Base-by-base conservation (phyloP, 1,139 yeast genomes). In the Yarrowia galli region DNA sequence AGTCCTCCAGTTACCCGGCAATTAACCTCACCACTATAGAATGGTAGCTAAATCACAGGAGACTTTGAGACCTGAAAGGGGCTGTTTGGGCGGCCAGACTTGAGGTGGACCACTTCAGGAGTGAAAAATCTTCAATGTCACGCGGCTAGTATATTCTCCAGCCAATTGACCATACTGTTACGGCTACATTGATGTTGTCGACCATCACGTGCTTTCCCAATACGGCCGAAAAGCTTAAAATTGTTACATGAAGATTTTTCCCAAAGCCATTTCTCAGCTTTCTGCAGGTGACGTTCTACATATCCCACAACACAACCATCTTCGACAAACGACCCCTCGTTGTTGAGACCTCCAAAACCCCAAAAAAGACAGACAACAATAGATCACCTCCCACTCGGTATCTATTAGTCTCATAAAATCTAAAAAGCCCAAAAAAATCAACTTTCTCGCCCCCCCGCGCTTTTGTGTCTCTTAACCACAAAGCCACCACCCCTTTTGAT, bases 221-320 rank as follows among this genome's bases (percentile, higher is more conserved):
- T 58, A 43, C 51, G 64, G 64, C 42, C 64, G 18, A 3, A 32
- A 58, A 58, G 42, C 23, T 58, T 58, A 58, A 58, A 43, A 32
- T 43, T 42, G 51, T 58, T 43, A 28, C 64, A 58, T 58, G 64
- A 58, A 58, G 64, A 58, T 58, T 58, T 58, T 58, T 58, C 64
- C 51, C 51, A 58, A 58, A 32, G 40, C 51, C 51, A 42, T 36
- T 18, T 58, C 36, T 43, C 28, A 20, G 20, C 25, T 25, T 58
- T 58, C 64, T 58, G 64, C 64, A 58, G 64, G 64, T 58, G 64
- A 58, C 64, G 64, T 58, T 58, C 51, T 58, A 58, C 64, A 58
- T 58, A 58, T 58, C 64, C 64, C 64, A 58, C 64, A 58, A 58
- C 64, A 58, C 64, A 58, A 58, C 48, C 64, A 43, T 58, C 64